A percentile compares a stretch with the other conserved stretches of the same genome.
phyloP scores from a whole-genome alignment of 768 basidiomycete species.

The Russula vinacea region DNA sequence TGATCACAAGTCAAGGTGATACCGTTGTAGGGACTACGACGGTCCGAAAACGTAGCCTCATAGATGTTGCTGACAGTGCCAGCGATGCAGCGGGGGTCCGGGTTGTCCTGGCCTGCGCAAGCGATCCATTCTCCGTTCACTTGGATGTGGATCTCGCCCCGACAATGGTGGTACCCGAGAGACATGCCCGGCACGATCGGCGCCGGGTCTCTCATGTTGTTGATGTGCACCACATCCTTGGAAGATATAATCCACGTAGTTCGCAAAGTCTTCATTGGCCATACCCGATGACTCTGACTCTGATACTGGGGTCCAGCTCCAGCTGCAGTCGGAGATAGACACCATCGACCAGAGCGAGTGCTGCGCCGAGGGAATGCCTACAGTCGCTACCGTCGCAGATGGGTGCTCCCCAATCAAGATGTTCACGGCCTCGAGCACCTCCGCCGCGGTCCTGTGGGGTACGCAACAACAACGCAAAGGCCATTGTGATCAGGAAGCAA shows the following conservation, averaged over 20 bases:
- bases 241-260: constrained; percentile 24
- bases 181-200: constrained; percentile 54
- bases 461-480: not conserved
- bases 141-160: constrained; percentile 55
- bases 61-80: not conserved
- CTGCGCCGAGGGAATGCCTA: constrained; percentile 38
- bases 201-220: constrained; percentile 43
- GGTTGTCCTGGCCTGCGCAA: constrained; percentile 39
- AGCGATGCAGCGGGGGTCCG: not conserved
- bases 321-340: constrained; percentile 33
- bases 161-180: constrained; percentile 50
- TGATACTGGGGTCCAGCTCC: constrained; percentile 31
- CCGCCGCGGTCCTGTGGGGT: constrained; percentile 38
- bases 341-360: constrained; percentile 34
- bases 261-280: constrained; percentile 42
- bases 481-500: not conserved
- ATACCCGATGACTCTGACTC: constrained; percentile 45
- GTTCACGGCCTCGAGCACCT: constrained; percentile 43
- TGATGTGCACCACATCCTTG: constrained; percentile 35
- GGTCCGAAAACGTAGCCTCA: not conserved
- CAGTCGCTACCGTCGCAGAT: constrained; percentile 43
- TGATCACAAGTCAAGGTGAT: not conserved
- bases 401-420: constrained; percentile 38
- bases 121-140: constrained; percentile 38
- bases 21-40: not conserved